A percentile compares a stretch with the other conserved stretches of the same genome.
phyloP scores from a whole-genome alignment of 495 filamentous ascomycete genomes.

The Tuber microsphaerosporum region DNA sequence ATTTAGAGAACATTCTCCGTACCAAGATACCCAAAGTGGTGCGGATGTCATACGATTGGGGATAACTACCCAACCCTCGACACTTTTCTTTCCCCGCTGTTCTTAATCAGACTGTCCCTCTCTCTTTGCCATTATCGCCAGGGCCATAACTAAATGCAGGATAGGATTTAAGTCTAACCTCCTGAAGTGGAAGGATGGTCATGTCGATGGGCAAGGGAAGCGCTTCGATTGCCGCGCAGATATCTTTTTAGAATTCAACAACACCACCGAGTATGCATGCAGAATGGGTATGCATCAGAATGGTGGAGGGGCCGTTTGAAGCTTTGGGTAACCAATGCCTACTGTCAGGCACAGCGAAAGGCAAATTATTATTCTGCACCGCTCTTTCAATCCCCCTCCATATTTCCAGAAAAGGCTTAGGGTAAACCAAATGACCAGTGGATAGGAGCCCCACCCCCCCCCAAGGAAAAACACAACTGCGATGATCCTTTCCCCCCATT shows the following conservation, averaged over 20 bases:
- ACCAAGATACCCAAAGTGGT: slow-evolving; percentile 9
- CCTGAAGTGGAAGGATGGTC: neutral
- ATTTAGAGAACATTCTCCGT: slow-evolving; percentile 28
- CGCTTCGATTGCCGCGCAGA: slow-evolving; percentile 3
- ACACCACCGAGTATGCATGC: neutral
- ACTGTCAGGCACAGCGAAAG: neutral
- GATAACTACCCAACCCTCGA: slow-evolving; percentile 5
- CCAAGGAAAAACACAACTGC: neutral
- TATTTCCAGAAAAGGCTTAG: neutral
- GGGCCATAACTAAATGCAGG: neutral
- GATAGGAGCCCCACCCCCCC: neutral
- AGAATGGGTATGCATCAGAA: neutral
- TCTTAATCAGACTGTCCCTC: neutral
- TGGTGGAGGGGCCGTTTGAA: slow-evolving; percentile 1
- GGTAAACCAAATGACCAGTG: slow-evolving; percentile 4
- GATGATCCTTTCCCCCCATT: neutral
- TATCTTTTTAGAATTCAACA: slow-evolving; percentile 3
- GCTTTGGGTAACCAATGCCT: neutral
- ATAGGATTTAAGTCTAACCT: neutral
- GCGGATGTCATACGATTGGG: slow-evolving; percentile 18
- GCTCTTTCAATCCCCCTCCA: neutral
- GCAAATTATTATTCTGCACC: neutral
- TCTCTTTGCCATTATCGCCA: neutral
- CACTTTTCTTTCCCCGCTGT: neutral
- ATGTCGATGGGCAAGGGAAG: neutral